A percentile compares a stretch with the other conserved stretches of the same genome.
Evolutionary conservation across 169 alveolate genomes (phyloP).

Genomic region (Eimeria falciformis): DNA sequence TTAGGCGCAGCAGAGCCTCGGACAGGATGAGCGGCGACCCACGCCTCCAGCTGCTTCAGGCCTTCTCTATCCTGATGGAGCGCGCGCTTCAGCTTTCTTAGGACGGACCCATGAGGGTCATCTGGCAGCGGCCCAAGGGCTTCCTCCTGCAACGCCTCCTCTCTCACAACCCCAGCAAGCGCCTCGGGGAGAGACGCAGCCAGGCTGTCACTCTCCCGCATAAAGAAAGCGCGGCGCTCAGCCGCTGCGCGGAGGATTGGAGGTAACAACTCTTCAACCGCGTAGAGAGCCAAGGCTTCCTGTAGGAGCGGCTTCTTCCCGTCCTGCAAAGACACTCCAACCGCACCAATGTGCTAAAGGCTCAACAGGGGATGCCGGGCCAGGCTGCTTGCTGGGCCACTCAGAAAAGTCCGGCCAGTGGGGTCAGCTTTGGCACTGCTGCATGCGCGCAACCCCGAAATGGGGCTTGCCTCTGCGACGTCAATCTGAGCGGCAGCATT

Average conservation of each 20-base stretch:
- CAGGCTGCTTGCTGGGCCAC: neutral
- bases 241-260: conserved; percentile 22
- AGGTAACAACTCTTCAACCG: neutral
- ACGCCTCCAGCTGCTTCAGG: neutral
- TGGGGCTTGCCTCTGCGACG: conserved; percentile 13
- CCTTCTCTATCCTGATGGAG: neutral
- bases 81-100: neutral
- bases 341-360: neutral
- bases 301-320: neutral
- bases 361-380: neutral
- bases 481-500: conserved; percentile 1
- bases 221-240: neutral
- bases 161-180: neutral
- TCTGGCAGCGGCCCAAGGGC: conserved; percentile 19
- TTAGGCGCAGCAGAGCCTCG: neutral
- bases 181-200: neutral
- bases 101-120: neutral
- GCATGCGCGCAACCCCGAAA: too few relatives aligned
- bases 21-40: neutral
- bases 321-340: neutral
- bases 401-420: neutral
- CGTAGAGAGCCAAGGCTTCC: neutral
- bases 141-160: neutral
- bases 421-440: too few relatives aligned
- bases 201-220: neutral